phyloP scores from a whole-genome alignment of 108 stramenopile species.

The Fistulifera solaris region DNA sequence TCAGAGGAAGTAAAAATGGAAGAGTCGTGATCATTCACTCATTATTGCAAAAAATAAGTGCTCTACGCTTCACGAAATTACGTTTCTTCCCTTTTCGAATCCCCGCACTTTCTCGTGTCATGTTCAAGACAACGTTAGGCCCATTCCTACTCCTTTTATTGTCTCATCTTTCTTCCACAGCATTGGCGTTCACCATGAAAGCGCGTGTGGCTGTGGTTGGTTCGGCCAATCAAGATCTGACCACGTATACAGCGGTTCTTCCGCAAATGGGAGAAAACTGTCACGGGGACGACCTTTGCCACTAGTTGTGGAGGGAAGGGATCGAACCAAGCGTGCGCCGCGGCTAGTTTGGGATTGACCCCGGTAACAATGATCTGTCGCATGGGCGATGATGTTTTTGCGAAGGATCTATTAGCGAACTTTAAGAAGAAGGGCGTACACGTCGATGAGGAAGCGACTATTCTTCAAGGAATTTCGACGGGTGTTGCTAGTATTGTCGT shows the following conservation, averaged over 20 bases:
- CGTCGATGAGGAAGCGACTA: conserved; percentile 21
- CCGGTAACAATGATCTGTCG: conserved; percentile 70
- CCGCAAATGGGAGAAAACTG: conserved; percentile 74
- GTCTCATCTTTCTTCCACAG: too few relatives aligned
- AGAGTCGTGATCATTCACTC: too few relatives aligned
- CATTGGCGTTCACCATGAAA: neutral
- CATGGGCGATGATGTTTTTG: conserved; percentile 70
- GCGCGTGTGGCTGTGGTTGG: conserved; percentile 60
- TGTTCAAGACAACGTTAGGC: too few relatives aligned
- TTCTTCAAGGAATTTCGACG: conserved; percentile 19
- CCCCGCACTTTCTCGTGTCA: too few relatives aligned
- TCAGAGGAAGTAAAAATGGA: too few relatives aligned
- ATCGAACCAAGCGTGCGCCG: conserved; percentile 86
- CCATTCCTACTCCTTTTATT: too few relatives aligned
- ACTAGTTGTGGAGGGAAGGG: conserved; percentile 84
- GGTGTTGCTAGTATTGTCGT: conserved; percentile 76
- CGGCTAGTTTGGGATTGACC: conserved; percentile 45
- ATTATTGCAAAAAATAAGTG: too few relatives aligned
- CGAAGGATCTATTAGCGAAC: conserved; percentile 32
- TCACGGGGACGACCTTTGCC: conserved; percentile 67
- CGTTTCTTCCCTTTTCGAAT: too few relatives aligned
- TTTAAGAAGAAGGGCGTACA: conserved; percentile 29
- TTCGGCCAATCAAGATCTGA: conserved; percentile 73
- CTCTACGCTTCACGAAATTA: too few relatives aligned
- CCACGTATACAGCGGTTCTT: conserved; percentile 34